Evolutionary conservation across 805 yeast species (phyloP), one percentile per base, ranked within the genome.

Genomic region (Candida krabiensis): DNA sequence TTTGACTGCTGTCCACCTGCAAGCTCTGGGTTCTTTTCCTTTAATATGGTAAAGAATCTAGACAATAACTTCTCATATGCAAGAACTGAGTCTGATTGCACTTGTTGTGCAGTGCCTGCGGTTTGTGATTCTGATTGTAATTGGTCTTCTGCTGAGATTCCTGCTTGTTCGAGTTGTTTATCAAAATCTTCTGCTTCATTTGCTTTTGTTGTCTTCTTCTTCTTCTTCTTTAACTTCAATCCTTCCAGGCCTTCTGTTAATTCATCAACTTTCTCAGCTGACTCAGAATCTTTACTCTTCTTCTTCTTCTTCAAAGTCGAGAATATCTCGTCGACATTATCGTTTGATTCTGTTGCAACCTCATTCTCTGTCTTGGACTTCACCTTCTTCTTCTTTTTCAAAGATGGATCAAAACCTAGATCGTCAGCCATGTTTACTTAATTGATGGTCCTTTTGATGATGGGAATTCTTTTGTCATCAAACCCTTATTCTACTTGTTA

Each of bases 1-100:
- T 91, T 90, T 28, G 95, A 91, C 21, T 86, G 75, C 67, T 95
- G 82, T 63, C 91, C 98, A 61, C 97, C 97, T 30, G 98, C 99
- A 58, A 93, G 78, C 66, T 93, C 99, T 46, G 99, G 99, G 71
- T 93, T 93, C 69, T 91, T 91, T 47, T 87, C 83, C 57, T 86
- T 88, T 59, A 93, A 75, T 44, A 91, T 83, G 38, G 70, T 67
- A 72, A 90, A 93, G 63, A 93, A 93, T 63, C 99, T 79, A 37
- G 83, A 75, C 56, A 93, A 75, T 48, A 93, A 77, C 33, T 75
- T 76, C 43, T 79, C 80, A 67, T 93, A 93, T 43, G 90, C 48
- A 56, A 47, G 24, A 84, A 70, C 35, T 83, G 91, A 30, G 71
- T 73, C 53, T 70, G 38, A 50, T 46, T 30, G 55, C 62, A 33